phyloP scores from a whole-genome alignment of 106 monocot genomes.

The Hemerocallis citrina region DNA sequence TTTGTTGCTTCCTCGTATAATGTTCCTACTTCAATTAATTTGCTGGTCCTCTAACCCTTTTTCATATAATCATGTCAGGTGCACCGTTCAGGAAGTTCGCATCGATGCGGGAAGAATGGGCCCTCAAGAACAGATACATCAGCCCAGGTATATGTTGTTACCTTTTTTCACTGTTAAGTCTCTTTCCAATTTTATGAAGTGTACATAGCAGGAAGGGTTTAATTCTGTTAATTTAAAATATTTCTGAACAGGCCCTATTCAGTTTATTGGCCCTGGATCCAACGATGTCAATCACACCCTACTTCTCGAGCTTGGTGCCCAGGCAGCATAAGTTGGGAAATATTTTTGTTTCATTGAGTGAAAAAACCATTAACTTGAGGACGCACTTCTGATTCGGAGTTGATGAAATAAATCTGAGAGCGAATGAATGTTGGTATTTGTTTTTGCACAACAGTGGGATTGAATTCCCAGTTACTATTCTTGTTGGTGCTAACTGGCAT shows the following conservation, averaged over 20 bases:
- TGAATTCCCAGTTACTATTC: too few relatives aligned
- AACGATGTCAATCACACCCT: constrained; percentile 46
- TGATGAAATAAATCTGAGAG: neutral
- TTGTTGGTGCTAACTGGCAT: too few relatives aligned
- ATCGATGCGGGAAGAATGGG: constrained; percentile 73
- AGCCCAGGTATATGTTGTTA: constrained; percentile 56
- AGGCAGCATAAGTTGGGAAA: constrained; percentile 12
- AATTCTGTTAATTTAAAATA: neutral
- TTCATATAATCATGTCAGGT: constrained; percentile 47
- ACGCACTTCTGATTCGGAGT: neutral
- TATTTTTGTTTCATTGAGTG: neutral
- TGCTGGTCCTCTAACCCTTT: too few relatives aligned
- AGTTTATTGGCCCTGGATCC: constrained; percentile 60
- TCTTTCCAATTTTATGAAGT: neutral
- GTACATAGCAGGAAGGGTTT: too few relatives aligned
- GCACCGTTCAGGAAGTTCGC: constrained; percentile 77
- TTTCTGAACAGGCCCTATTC: constrained; percentile 45
- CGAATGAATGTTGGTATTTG: neutral
- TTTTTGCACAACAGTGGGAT: neutral
- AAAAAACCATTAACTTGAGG: neutral
- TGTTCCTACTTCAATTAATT: too few relatives aligned
- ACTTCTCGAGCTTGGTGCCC: constrained; percentile 53
- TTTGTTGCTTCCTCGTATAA: neutral
- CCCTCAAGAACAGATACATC: constrained; percentile 78
- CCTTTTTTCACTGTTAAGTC: neutral